Conservation (phyloP, 225 moss, liverwort and hornwort species). For the Anthoceros angustus region DNA sequence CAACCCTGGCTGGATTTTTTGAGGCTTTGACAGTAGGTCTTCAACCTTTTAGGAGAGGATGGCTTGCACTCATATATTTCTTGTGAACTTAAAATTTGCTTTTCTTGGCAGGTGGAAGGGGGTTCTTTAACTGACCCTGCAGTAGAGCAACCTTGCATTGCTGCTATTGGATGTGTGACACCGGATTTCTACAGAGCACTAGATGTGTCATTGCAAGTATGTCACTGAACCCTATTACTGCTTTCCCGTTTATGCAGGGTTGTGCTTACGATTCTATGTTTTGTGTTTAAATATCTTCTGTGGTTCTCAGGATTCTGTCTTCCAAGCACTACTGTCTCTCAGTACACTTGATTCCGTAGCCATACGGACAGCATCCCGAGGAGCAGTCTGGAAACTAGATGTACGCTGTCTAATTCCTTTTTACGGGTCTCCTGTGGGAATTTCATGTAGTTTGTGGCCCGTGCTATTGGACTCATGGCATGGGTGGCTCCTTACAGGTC, state of each 20-base stretch:
- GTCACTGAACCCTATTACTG: slow-evolving; percentile 13
- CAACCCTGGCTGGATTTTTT: slow-evolving; percentile 23
- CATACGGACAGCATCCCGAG: slow-evolving; percentile 21
- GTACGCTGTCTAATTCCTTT: slow-evolving; percentile 5
- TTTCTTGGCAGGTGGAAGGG: slow-evolving; percentile 39
- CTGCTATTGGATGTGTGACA: slow-evolving; percentile 57
- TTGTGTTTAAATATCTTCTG: not conserved
- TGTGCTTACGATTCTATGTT: not conserved
- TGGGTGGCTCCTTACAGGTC: slow-evolving; percentile 9
- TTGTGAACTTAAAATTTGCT: not conserved
- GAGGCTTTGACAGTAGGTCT: slow-evolving; percentile 36
- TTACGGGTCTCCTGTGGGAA: not conserved
- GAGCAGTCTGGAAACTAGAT: slow-evolving; percentile 15
- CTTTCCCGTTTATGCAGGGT: not conserved
- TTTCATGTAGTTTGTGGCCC: not conserved
- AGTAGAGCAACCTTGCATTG: slow-evolving; percentile 55
- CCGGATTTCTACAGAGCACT: slow-evolving; percentile 43
- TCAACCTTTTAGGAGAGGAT: not conserved
- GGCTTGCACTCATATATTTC: not conserved
- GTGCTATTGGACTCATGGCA: not conserved
- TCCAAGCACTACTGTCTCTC: slow-evolving; percentile 22
- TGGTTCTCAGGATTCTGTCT: slow-evolving; percentile 17
- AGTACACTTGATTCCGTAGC: slow-evolving; percentile 12
- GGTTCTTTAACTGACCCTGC: slow-evolving; percentile 57
- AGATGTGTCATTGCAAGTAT: slow-evolving; percentile 39